A percentile compares a stretch with the other conserved stretches of the same genome.
Evolutionary conservation across 305 asterid species (phyloP).

Genomic region (Fraxinus floribunda): DNA sequence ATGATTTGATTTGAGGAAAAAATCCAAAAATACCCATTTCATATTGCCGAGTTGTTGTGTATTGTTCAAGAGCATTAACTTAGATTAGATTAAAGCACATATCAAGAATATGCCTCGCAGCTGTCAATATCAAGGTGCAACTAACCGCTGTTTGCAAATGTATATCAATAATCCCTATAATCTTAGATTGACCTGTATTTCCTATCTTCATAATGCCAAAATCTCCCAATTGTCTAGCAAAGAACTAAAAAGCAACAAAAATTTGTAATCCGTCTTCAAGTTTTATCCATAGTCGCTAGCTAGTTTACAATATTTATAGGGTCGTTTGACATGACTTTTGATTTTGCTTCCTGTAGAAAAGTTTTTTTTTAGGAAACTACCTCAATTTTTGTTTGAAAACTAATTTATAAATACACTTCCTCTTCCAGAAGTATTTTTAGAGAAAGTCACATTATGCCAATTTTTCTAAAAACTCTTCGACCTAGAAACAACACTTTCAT

Average conservation of each 20-base stretch:
- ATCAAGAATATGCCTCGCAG: not conserved
- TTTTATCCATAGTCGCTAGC: not conserved
- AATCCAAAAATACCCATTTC: too few relatives aligned
- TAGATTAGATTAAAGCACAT: not conserved
- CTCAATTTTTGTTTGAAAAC: too few relatives aligned
- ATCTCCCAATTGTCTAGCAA: not conserved
- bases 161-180: not conserved
- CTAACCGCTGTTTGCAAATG: not conserved
- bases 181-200: not conserved
- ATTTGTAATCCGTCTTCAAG: not conserved
- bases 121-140: not conserved
- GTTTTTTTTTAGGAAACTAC: too few relatives aligned
- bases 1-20: too few relatives aligned
- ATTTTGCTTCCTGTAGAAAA: too few relatives aligned
- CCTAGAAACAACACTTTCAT: not conserved
- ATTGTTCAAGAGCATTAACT: not conserved
- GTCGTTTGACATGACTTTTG: too few relatives aligned
- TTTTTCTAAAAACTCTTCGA: not conserved
- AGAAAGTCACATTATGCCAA: too few relatives aligned
- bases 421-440: too few relatives aligned
- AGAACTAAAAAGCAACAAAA: not conserved
- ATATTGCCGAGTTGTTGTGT: not conserved
- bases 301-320: not conserved
- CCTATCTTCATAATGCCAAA: not conserved
- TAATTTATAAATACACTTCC: too few relatives aligned